These are phyloP conservation scores for Pascua guehoae DNA, from an alignment of 1,284 basidiomycete species.

Conservation along the genomic window DNA sequence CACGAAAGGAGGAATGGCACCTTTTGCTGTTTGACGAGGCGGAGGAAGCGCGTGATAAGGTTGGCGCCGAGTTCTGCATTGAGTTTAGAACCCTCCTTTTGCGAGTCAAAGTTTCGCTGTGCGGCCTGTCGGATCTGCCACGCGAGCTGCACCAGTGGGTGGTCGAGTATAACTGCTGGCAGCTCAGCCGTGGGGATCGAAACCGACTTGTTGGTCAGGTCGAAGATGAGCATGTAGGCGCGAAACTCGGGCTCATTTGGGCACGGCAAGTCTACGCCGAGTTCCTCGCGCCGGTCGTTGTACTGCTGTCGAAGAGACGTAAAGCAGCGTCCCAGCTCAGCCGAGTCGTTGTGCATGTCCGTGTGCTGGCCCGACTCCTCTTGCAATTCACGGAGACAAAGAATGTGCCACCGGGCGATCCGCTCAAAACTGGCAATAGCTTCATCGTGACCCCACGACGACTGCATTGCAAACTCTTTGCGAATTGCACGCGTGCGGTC, in stretches of 20 bases:
- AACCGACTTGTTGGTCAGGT: conserved; percentile 80
- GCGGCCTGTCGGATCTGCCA: conserved; percentile 75
- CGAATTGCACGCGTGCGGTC: conserved; percentile 87
- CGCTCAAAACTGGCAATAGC: conserved; percentile 90
- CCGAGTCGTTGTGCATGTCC: conserved; percentile 46
- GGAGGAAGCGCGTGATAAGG: conserved; percentile 59
- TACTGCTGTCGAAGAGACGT: conserved; percentile 91
- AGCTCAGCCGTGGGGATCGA: conserved; percentile 65
- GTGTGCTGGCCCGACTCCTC: conserved; percentile 40
- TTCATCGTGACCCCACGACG: conserved; percentile 63
- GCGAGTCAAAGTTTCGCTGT: conserved; percentile 66
- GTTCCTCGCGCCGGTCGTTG: conserved; percentile 67
- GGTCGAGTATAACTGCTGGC: conserved; percentile 64
- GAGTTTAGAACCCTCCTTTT: conserved; percentile 52
- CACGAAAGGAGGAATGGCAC: conserved; percentile 55
- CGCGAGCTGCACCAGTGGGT: conserved; percentile 75
- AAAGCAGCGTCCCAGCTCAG: conserved; percentile 52
- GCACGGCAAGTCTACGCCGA: conserved; percentile 55
- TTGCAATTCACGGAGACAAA: conserved; percentile 72
- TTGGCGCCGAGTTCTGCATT: conserved; percentile 56
- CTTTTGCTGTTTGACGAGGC: conserved; percentile 44
- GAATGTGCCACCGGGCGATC: conserved; percentile 88
- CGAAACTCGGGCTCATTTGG: conserved; percentile 92
- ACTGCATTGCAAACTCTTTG: conserved; percentile 93
- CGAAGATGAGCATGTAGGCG: conserved; percentile 87